Evolutionary conservation across 257 asterid genomes (phyloP), one percentile per base, ranked within the genome.

Genomic region (Voacanga thouarsii): DNA sequence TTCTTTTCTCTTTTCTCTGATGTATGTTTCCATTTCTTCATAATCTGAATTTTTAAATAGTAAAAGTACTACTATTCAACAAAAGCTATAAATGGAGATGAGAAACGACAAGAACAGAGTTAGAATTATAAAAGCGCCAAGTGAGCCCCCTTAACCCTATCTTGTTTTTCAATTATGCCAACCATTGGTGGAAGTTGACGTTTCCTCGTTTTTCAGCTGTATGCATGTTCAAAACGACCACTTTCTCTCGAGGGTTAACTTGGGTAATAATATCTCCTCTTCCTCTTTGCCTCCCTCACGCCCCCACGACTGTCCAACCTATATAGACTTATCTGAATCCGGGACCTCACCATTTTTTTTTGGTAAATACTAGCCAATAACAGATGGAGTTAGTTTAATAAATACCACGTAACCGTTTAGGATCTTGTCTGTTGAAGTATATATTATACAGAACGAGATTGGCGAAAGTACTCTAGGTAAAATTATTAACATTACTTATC

Each of bases 141-240:
- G 75, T 44, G 70, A 64, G 26, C 75, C 66, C 61, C 63, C 53
- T 60, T 56, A 72, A 60, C 51, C 74, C 78, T 61, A 72, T 76
- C 71, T 76, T 81, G 81, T 77, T 51, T 71, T 77, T 70, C 75
- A 72, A 77, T 77, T 81, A 77, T 77, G 68, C 76, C 77, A 69
- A 75, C 67, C 77, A 70, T 33, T 44, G 80, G 69, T 65, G 74
- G 84, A 82, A 82, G 56, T 77, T 49, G 85, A 82, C 82, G 76
- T 82, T 82, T 82, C 82, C 85, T 78, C 59, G 82, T 82, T 66
- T 82, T 73, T 82, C 80, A 74, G 80, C 82, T 72, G 82, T 24
- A 61, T 71, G 18, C 57, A 39, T 61, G 55, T 18, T 50, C 77
- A 19, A 53, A 78, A 44, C 9, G 37, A 33, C 75, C 73, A 72